A percentile compares a stretch with the other conserved stretches of the same genome.
phyloP scores from a whole-genome alignment of 179 eudicot species.

The Vitellaria paradoxa region DNA sequence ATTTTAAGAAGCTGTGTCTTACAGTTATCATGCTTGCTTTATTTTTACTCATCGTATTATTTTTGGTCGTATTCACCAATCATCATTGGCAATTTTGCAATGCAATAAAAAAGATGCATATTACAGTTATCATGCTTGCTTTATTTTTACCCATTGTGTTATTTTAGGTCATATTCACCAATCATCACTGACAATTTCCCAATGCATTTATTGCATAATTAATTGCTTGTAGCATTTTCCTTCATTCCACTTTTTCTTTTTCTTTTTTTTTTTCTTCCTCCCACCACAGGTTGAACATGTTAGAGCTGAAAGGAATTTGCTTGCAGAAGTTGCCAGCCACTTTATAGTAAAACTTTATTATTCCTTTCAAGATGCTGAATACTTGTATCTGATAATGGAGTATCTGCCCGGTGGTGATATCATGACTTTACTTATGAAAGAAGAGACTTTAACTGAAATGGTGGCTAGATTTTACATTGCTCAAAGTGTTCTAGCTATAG shows the following conservation, averaged over 20 bases:
- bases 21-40: slow-evolving; percentile 7
- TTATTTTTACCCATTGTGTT: not conserved
- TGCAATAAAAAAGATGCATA: too few species aligned
- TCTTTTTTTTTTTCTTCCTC: not conserved
- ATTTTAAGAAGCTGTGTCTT: not conserved
- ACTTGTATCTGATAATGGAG: slow-evolving; percentile 72
- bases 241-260: not conserved
- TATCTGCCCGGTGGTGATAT: slow-evolving; percentile 84
- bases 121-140: too few species aligned
- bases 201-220: not conserved
- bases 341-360: slow-evolving; percentile 70
- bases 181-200: not conserved
- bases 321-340: slow-evolving; percentile 70
- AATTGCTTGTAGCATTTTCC: not conserved
- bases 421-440: slow-evolving; percentile 76
- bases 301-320: slow-evolving; percentile 76
- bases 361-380: slow-evolving; percentile 75
- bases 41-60: not conserved
- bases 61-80: not conserved
- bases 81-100: not conserved
- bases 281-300: slow-evolving; percentile 71
- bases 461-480: slow-evolving; percentile 80
- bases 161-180: not conserved
- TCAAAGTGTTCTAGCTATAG: slow-evolving; percentile 69
- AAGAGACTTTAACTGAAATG: slow-evolving; percentile 70